These are phyloP conservation scores for Endothia cerciana DNA, from an alignment of 2,329 filamentous ascomycete species.

Conservation along the genomic window DNA sequence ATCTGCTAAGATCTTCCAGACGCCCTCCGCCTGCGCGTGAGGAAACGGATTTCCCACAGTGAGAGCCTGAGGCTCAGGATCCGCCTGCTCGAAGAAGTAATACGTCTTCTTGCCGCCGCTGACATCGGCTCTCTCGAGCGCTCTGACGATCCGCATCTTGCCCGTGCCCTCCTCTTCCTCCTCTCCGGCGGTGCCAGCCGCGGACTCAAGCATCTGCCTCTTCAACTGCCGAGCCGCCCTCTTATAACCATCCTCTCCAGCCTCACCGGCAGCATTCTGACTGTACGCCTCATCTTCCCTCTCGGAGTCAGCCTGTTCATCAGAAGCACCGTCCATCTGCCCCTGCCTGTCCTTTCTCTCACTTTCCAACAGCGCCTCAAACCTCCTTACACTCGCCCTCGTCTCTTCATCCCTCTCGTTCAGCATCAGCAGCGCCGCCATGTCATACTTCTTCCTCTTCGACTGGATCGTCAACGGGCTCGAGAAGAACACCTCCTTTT, in stretches of 20 bases:
- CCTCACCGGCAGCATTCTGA: slow-evolving; percentile 22
- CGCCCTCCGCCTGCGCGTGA: slow-evolving; percentile 41
- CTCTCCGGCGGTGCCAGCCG: slow-evolving; percentile 31
- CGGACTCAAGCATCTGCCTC: slow-evolving; percentile 39
- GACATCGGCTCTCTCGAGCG: slow-evolving; percentile 53
- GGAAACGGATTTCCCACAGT: slow-evolving; percentile 42
- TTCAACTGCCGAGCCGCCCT: slow-evolving; percentile 28
- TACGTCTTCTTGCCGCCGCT: slow-evolving; percentile 44
- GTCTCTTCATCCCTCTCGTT: slow-evolving; percentile 62
- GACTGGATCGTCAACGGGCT: slow-evolving; percentile 53
- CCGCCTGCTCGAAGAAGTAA: slow-evolving; percentile 54
- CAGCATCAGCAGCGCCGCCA: slow-evolving; percentile 64
- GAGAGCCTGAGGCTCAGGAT: slow-evolving; percentile 32
- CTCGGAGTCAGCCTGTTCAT: background rate
- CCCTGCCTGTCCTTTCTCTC: slow-evolving; percentile 26
- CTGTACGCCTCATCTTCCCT: background rate
- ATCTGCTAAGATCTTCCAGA: slow-evolving; percentile 55
- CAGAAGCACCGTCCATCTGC: background rate
- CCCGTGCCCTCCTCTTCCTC: slow-evolving; percentile 49
- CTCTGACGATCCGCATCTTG: slow-evolving; percentile 42
- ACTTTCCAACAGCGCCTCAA: slow-evolving; percentile 40
- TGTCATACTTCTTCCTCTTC: slow-evolving; percentile 64
- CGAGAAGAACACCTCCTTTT: slow-evolving; percentile 35
- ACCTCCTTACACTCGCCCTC: slow-evolving; percentile 57
- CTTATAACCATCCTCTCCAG: slow-evolving; percentile 5